Conservation (phyloP, 768 basidiomycete genomes). For the Leccinum boreale region DNA sequence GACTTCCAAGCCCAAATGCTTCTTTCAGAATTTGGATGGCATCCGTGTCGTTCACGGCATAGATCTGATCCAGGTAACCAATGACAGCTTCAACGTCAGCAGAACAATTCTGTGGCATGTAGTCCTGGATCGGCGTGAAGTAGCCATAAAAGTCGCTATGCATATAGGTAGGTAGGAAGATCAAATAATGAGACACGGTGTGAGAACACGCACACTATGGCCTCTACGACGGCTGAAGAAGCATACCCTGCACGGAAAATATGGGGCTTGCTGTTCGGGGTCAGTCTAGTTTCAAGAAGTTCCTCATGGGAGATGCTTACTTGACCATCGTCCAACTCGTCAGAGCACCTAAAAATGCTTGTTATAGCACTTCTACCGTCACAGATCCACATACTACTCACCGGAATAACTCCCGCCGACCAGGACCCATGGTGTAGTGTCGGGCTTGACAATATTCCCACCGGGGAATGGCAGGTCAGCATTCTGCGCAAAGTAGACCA, state of each 20-base stretch:
- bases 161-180: neutral
- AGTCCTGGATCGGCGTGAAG: neutral
- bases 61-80: neutral
- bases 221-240: conserved; percentile 47
- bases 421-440: conserved; percentile 42
- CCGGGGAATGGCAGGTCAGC: conserved; percentile 65
- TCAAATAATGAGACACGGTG: neutral
- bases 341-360: conserved; percentile 30
- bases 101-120: neutral
- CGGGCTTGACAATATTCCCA: conserved; percentile 59
- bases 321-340: conserved; percentile 70
- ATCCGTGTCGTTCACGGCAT: conserved; percentile 28
- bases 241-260: conserved; percentile 43
- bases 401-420: conserved; percentile 44
- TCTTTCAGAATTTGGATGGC: neutral
- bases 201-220: conserved; percentile 35
- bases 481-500: conserved; percentile 67
- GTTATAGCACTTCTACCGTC: neutral
- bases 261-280: conserved; percentile 32
- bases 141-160: neutral
- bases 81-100: neutral
- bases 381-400: neutral
- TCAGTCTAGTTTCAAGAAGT: neutral
- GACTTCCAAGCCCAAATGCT: neutral
- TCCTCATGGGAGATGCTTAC: conserved; percentile 32